A percentile compares a stretch with the other conserved stretches of the same genome.
Conservation (phyloP, 208 protist genomes). For the Leishmania turanica region DNA sequence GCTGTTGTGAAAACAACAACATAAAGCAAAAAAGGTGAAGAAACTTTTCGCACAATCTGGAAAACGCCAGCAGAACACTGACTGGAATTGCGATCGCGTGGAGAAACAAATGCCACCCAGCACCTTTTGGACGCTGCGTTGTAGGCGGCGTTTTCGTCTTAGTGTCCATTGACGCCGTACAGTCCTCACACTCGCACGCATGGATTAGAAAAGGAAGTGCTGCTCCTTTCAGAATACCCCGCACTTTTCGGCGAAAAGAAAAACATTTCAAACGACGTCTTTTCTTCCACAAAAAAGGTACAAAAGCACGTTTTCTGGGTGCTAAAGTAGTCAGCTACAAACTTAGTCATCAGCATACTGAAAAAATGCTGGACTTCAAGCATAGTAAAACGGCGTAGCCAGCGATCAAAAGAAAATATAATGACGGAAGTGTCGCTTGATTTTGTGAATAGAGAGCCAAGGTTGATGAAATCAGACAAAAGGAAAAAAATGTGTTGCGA, state of each 20-base stretch:
- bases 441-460: neutral
- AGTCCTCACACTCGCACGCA: neutral
- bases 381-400: neutral
- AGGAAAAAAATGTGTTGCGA: neutral
- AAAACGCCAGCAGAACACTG: neutral
- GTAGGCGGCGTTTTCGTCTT: neutral
- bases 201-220: neutral
- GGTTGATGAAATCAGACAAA: neutral
- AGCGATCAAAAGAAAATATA: neutral
- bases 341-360: neutral
- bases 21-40: too few relatives aligned
- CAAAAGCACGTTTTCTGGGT: neutral
- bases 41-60: neutral
- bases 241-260: too few relatives aligned
- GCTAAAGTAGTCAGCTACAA: neutral
- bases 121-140: neutral
- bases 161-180: neutral
- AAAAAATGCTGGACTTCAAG: neutral
- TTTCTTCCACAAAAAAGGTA: neutral
- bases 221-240: too few relatives aligned
- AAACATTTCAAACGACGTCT: too few relatives aligned
- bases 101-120: neutral
- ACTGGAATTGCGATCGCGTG: neutral
- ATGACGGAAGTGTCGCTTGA: neutral
- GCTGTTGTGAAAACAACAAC: neutral